Percentiles rank a stretch among this genome's conserved stretches.
phyloP scores from a whole-genome alignment of 129 eudicot genomes.

The Oenanthe sinensis region DNA sequence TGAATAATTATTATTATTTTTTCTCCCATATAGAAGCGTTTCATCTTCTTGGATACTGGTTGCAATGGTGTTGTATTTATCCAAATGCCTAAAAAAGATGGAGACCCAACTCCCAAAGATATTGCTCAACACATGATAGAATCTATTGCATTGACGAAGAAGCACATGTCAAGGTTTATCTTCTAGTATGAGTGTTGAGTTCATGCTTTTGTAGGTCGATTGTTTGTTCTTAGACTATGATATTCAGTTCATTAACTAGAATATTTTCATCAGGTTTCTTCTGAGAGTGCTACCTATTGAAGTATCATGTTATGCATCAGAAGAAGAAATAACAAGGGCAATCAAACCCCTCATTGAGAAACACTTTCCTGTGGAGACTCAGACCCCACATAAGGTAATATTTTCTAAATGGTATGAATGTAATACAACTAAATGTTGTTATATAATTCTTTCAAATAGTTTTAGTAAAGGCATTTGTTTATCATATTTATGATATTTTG shows the following conservation, averaged over 20 bases:
- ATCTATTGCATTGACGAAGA: slow-evolving; percentile 57
- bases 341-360: slow-evolving; percentile 65
- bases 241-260: slow-evolving; percentile 8
- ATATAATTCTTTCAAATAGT: background rate
- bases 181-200: background rate
- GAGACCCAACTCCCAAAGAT: slow-evolving; percentile 79
- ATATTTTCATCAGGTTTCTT: slow-evolving; percentile 47
- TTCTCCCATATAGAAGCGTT: slow-evolving; percentile 56
- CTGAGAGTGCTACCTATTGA: slow-evolving; percentile 81
- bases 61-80: slow-evolving; percentile 90
- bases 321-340: slow-evolving; percentile 76
- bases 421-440: background rate
- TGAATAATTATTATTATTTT: background rate
- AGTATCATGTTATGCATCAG: slow-evolving; percentile 87
- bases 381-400: slow-evolving; percentile 64
- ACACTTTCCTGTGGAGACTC: slow-evolving; percentile 63
- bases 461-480: background rate
- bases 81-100: slow-evolving; percentile 70
- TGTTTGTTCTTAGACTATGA: background rate
- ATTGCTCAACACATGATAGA: slow-evolving; percentile 78
- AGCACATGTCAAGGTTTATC: slow-evolving; percentile 71
- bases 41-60: slow-evolving; percentile 75
- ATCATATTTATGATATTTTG: background rate
- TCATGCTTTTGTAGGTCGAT: background rate
- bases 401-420: background rate